Evolutionary conservation across 2,329 filamentous ascomycete species (phyloP).

Genomic region (Alternaria conjuncta): DNA sequence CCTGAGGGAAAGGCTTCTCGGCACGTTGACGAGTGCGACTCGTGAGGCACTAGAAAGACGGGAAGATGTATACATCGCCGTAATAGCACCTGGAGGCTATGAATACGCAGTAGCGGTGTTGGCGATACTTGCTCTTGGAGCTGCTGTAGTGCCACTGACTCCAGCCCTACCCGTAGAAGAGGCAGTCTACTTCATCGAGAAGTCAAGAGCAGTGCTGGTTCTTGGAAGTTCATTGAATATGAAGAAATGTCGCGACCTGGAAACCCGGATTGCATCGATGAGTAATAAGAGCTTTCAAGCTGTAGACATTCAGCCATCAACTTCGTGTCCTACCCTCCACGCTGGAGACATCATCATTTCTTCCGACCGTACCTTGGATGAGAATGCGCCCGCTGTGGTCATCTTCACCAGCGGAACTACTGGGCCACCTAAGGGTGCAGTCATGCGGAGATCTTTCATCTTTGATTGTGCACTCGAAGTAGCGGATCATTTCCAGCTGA

Average conservation of each 20-base stretch:
- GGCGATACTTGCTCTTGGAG: constrained; percentile 55
- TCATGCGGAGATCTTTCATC: constrained; percentile 53
- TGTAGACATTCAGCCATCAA: constrained; percentile 47
- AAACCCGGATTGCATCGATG: constrained; percentile 31
- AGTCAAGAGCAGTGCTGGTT: constrained; percentile 49
- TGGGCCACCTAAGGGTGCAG: constrained; percentile 54
- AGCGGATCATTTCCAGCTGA: constrained; percentile 43
- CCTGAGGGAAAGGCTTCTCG: constrained; percentile 49
- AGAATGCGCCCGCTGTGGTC: constrained; percentile 51
- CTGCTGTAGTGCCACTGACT: constrained; percentile 55
- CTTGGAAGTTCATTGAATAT: constrained; percentile 47
- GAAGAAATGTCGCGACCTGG: constrained; percentile 34
- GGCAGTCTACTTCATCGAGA: constrained; percentile 54
- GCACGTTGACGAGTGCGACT: constrained; percentile 34
- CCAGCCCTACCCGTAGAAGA: constrained; percentile 53
- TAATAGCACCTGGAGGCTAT: constrained; percentile 56
- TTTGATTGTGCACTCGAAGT: constrained; percentile 44
- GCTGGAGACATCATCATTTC: constrained; percentile 49
- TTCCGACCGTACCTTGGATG: constrained; percentile 49
- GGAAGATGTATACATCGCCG: constrained; percentile 53
- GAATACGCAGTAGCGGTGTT: constrained; percentile 58
- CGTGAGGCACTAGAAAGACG: constrained; percentile 37
- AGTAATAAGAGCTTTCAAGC: constrained; percentile 44
- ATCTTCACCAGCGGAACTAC: constrained; percentile 58
- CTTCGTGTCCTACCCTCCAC: constrained; percentile 35